Conservation (phyloP, 805 yeast genomes). For the Metschnikowia matae region DNA sequence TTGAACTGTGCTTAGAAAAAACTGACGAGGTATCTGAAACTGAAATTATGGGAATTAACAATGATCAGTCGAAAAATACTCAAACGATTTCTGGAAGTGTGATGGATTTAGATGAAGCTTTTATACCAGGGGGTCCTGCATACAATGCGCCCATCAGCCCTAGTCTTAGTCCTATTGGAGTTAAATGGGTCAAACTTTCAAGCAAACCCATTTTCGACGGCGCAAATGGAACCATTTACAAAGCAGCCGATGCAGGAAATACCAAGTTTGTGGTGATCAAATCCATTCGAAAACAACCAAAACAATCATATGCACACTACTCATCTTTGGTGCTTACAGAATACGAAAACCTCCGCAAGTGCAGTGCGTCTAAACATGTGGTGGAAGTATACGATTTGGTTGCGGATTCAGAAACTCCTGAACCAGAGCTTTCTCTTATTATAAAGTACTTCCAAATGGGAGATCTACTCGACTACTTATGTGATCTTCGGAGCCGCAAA, state of each 20-base stretch:
- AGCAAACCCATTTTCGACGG: slow-evolving; percentile 39
- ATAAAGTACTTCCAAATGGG: slow-evolving; percentile 44
- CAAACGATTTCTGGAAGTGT: too few species aligned
- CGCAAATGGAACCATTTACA: slow-evolving; percentile 36
- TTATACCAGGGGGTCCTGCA: too few species aligned
- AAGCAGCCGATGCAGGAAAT: slow-evolving; percentile 24
- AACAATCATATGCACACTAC: slow-evolving; percentile 16
- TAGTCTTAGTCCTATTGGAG: too few species aligned
- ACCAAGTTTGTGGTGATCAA: slow-evolving; percentile 28
- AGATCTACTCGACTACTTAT: slow-evolving; percentile 44
- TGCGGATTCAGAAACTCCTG: slow-evolving; percentile 6
- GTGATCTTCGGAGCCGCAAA: slow-evolving; percentile 34
- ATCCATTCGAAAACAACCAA: slow-evolving; percentile 22
- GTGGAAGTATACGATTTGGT: slow-evolving; percentile 27
- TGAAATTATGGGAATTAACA: too few species aligned
- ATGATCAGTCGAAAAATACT: too few species aligned
- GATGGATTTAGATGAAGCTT: too few species aligned
- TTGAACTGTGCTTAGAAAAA: too few species aligned
- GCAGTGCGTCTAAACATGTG: slow-evolving; percentile 26
- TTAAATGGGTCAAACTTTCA: slow-evolving; percentile 23
- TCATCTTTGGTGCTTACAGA: slow-evolving; percentile 26
- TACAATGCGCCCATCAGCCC: too few species aligned
- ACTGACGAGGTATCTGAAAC: too few species aligned
- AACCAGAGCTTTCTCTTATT: slow-evolving; percentile 30
- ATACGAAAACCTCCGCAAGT: slow-evolving; percentile 24